Conservation (phyloP, 768 basidiomycete genomes). For the Filobasidium floriforme region DNA sequence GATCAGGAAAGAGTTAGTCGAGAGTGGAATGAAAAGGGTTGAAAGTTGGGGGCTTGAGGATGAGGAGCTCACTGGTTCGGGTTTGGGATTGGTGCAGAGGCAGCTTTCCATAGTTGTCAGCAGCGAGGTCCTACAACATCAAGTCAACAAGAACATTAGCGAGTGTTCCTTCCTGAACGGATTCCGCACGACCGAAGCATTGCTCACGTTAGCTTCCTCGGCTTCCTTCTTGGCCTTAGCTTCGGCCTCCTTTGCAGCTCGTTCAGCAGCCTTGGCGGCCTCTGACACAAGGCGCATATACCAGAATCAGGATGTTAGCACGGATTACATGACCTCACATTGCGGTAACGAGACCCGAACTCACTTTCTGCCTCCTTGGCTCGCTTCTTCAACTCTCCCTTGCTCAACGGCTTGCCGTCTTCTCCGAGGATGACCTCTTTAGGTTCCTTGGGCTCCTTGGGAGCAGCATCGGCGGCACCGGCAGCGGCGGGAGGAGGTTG, state of each 20-base stretch:
- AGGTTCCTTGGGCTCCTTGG: slow-evolving; percentile 5
- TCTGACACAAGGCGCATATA: slow-evolving; percentile 38
- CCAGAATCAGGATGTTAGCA: too few species aligned
- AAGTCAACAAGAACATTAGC: background rate
- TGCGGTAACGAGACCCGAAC: slow-evolving; percentile 10
- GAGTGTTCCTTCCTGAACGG: slow-evolving; percentile 23
- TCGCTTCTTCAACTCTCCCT: slow-evolving; percentile 83
- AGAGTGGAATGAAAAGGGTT: background rate
- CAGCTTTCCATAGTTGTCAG: slow-evolving; percentile 72
- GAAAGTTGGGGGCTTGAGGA: too few species aligned
- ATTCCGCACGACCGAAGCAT: slow-evolving; percentile 14
- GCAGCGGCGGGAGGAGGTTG: background rate
- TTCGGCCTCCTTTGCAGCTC: slow-evolving; percentile 69
- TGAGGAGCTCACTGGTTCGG: slow-evolving; percentile 48
- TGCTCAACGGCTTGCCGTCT: slow-evolving; percentile 48
- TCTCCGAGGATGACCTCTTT: slow-evolving; percentile 21
- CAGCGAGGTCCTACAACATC: slow-evolving; percentile 48
- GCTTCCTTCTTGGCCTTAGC: slow-evolving; percentile 61
- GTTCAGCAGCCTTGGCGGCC: slow-evolving; percentile 77
- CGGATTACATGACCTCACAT: too few species aligned
- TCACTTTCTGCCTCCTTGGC: slow-evolving; percentile 74
- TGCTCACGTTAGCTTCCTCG: slow-evolving; percentile 55
- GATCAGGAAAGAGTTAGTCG: background rate
- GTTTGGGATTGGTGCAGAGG: slow-evolving; percentile 87
- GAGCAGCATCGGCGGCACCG: background rate